Percentiles rank a stretch among this genome's conserved stretches.
Evolutionary conservation across 371 early-diverging fungal genomes (phyloP).

Genomic region (Fennellomyces sp.): DNA sequence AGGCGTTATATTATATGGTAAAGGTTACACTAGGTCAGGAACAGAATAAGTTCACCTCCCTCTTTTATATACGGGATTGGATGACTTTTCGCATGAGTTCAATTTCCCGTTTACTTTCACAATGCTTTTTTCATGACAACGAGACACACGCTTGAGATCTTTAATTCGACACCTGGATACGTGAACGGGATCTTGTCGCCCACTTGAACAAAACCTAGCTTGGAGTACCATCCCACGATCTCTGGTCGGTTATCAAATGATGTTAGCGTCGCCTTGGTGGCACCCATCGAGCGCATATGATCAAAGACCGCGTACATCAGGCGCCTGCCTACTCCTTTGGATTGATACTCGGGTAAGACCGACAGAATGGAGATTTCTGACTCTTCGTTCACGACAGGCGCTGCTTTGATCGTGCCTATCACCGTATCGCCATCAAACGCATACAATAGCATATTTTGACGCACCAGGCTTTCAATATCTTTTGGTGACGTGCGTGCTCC

Average conservation of each 20-base stretch:
- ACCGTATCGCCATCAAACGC: constrained; percentile 21
- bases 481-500: constrained; percentile 33
- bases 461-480: constrained; percentile 25
- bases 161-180: neutral
- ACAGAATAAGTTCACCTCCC: neutral
- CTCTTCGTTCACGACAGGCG: constrained; percentile 18
- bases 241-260: constrained; percentile 53
- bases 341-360: constrained; percentile 52
- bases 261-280: constrained; percentile 40
- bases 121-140: neutral
- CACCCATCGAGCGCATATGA: constrained; percentile 35
- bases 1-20: neutral
- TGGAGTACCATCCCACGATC: constrained; percentile 53
- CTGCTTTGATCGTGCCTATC: constrained; percentile 42
- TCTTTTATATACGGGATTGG: too few relatives aligned
- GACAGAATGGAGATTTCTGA: constrained; percentile 53
- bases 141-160: neutral
- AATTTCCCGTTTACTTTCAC: neutral
- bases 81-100: too few relatives aligned
- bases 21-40: neutral
- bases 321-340: constrained; percentile 56
- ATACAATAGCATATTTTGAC: constrained; percentile 23
- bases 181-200: constrained; percentile 46
- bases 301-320: constrained; percentile 46
- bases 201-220: constrained; percentile 54